Evolutionary conservation across 768 basidiomycete species (phyloP), one percentile per base, ranked within the genome.

Genomic region (Boletus sp.): DNA sequence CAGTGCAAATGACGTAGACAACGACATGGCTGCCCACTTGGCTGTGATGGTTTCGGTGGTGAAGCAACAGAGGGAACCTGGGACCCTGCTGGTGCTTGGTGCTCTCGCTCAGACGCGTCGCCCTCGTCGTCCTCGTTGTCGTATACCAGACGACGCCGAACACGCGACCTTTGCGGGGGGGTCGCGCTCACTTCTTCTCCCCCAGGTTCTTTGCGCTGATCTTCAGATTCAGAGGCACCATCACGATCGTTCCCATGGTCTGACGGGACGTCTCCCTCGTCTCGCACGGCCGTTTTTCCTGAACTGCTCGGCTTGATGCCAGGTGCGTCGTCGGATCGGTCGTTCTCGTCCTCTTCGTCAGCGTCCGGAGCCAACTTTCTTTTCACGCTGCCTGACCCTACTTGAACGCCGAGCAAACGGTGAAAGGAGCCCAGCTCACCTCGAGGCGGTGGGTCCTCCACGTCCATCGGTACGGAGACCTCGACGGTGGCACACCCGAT

Each of bases 401-500:
- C 1, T 9, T 24, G 24, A 24, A 24, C 24, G 24, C 1, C 8
- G 2, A 15, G n/a, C 24, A 1, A 18, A 1, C 1, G 7, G 30
- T 9, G 5, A 45, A 29, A 12, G 4, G 42, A 4, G 12, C 11
- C 3, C 2, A 10, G 29, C 54, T 6, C 4, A 56, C 64, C 64
- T 54, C 45, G 50, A 8, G 24, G n/a, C 1, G 39, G 39, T 30
- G 1, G 52, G 12, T 0, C 32, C 5, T 53, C 48, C 6, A 24
- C 35, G 2, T 2, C 33, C 8, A 8, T 36, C 11, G 47, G 12
- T 8, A 8, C 39, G 8, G 30, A 18, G 32, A 52, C 44, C 33
- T 55, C 45, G 50, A 70, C 62, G 4, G 55, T 61, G 37, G 56
- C 57, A 8, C 68, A 70, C 4, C 68, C 68, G 20, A 70, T 66